Evolutionary conservation across 495 filamentous ascomycete species (phyloP).

Genomic region (Hypoxylon perforatum): DNA sequence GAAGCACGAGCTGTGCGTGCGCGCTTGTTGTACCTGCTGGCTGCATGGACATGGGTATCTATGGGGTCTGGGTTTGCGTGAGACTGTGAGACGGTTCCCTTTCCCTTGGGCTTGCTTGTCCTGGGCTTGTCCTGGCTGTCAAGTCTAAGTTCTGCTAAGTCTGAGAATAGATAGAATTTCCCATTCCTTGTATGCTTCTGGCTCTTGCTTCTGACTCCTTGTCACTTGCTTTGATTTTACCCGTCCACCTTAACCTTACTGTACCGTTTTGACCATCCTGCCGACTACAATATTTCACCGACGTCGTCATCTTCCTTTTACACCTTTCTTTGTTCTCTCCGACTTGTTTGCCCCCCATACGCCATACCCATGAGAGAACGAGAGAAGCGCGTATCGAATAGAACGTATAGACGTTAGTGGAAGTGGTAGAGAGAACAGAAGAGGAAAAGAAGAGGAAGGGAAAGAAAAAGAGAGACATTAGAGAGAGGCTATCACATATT

Average conservation of each 20-base stretch:
- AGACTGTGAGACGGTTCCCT: too few relatives aligned
- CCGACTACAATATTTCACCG: slow-evolving; percentile 14
- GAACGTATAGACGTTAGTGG: slow-evolving; percentile 15
- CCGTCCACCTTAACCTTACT: slow-evolving; percentile 33
- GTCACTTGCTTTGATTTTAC: slow-evolving; percentile 42
- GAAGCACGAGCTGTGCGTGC: slow-evolving; percentile 27
- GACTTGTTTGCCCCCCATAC: not conserved
- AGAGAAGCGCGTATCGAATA: slow-evolving; percentile 23
- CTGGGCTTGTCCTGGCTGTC: slow-evolving; percentile 6
- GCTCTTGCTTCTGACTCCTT: slow-evolving; percentile 18
- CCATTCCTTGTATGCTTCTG: slow-evolving; percentile 15
- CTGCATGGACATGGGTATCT: slow-evolving; percentile 35
- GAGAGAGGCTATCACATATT: not conserved
- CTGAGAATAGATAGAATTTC: slow-evolving; percentile 26
- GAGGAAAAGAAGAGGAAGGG: slow-evolving; percentile 4
- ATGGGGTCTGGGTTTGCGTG: too few relatives aligned
- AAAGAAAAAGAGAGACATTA: slow-evolving; percentile 1
- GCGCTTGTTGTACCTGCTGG: slow-evolving; percentile 35
- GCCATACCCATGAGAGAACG: slow-evolving; percentile 7
- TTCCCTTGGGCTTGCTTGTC: slow-evolving; percentile 8
- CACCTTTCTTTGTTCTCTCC: slow-evolving; percentile 4
- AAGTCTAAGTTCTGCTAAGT: slow-evolving; percentile 24
- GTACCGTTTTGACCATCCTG: slow-evolving; percentile 8
- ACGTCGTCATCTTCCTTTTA: slow-evolving; percentile 24
- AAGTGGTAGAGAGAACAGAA: slow-evolving; percentile 8